Conservation (phyloP, 257 asterid species). For the Lithospermum erythrorhizon region DNA sequence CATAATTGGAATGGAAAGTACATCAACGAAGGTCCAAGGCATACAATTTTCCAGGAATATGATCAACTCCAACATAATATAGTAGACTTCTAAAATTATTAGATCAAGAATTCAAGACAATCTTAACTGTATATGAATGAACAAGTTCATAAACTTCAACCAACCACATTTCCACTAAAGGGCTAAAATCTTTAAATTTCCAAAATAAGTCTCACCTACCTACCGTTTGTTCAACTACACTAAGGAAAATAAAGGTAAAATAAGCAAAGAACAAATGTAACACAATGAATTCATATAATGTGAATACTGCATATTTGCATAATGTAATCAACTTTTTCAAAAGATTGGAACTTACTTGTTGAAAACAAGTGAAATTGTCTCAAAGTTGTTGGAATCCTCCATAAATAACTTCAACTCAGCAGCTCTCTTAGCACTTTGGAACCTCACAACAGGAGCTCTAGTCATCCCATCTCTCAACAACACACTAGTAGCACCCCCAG, state of each 20-base stretch:
- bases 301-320: too few relatives aligned
- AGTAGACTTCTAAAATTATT: neutral
- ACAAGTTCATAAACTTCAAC: neutral
- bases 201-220: neutral
- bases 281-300: neutral
- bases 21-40: too few relatives aligned
- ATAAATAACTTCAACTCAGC: slow-evolving; percentile 38
- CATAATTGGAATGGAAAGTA: too few relatives aligned
- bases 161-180: neutral
- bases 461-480: slow-evolving; percentile 46
- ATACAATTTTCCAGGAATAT: too few relatives aligned
- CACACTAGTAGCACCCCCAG: slow-evolving; percentile 39
- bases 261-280: neutral
- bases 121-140: neutral
- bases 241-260: too few relatives aligned
- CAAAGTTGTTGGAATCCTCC: slow-evolving; percentile 37
- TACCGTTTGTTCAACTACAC: neutral
- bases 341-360: slow-evolving; percentile 27
- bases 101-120: neutral
- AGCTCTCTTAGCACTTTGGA: slow-evolving; percentile 38
- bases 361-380: slow-evolving; percentile 33
- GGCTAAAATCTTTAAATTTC: neutral
- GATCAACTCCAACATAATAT: neutral
- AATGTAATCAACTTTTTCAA: too few relatives aligned
- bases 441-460: slow-evolving; percentile 53